Evolutionary conservation across 495 filamentous ascomycete species (phyloP).

Genomic region (Rhizodiscina lignyota): DNA sequence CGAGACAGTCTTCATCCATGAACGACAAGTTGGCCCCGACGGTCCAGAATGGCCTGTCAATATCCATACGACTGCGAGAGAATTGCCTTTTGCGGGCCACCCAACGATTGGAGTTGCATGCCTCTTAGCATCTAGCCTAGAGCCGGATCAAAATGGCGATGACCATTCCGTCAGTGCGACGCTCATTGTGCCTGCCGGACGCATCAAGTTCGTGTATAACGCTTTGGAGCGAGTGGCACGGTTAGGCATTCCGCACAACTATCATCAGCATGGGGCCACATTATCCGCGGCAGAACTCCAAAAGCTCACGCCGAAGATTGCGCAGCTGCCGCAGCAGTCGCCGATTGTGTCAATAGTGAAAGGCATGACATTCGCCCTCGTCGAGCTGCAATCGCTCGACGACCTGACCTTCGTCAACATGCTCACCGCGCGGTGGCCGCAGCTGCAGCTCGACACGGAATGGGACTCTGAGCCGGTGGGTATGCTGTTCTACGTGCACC

Average conservation of each 20-base stretch:
- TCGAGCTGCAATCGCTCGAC: slow-evolving; percentile 31
- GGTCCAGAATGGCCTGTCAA: slow-evolving; percentile 33
- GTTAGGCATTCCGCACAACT: slow-evolving; percentile 47
- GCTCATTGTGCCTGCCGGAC: slow-evolving; percentile 43
- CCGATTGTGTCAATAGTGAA: slow-evolving; percentile 48
- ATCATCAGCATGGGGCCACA: slow-evolving; percentile 39
- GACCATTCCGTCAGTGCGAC: slow-evolving; percentile 5
- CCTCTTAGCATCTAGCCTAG: slow-evolving; percentile 19
- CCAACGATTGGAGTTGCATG: slow-evolving; percentile 56
- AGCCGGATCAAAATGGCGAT: neutral
- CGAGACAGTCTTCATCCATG: slow-evolving; percentile 66
- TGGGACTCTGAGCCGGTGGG: too few species aligned
- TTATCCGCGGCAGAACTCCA: slow-evolving; percentile 15
- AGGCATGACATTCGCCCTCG: slow-evolving; percentile 49
- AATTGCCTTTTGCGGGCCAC: slow-evolving; percentile 65
- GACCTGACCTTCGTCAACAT: slow-evolving; percentile 21
- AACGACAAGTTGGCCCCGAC: slow-evolving; percentile 8
- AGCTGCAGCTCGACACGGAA: slow-evolving; percentile 3
- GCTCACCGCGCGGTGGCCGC: neutral
- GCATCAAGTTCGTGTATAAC: slow-evolving; percentile 28
- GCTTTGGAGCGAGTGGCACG: slow-evolving; percentile 24
- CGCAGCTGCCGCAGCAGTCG: slow-evolving; percentile 16
- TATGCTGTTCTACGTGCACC: slow-evolving; percentile 4
- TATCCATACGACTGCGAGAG: slow-evolving; percentile 48
- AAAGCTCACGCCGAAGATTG: slow-evolving; percentile 13